A percentile compares a stretch with the other conserved stretches of the same genome.
Evolutionary conservation across 371 early-diverging fungal species (phyloP).

Genomic region (Sporodiniella umbellata): DNA sequence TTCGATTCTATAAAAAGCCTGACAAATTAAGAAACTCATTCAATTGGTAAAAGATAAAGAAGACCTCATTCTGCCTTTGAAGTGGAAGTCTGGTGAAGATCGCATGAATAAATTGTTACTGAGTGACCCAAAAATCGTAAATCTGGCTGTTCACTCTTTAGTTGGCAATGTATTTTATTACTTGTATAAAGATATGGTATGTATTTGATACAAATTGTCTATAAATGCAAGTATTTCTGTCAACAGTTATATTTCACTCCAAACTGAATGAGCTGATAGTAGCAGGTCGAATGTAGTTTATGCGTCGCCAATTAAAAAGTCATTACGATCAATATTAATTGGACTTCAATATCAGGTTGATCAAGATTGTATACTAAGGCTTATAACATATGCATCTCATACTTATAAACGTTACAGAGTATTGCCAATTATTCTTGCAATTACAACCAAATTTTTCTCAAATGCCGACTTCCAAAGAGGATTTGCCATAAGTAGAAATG

Average conservation of each 20-base stretch:
- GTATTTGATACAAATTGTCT: slow-evolving; percentile 3
- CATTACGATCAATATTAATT: slow-evolving; percentile 4
- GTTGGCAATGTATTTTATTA: slow-evolving; percentile 11
- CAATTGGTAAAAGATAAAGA: slow-evolving; percentile 4
- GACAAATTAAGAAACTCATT: slow-evolving; percentile 1
- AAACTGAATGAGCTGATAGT: no score
- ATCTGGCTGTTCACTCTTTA: slow-evolving; percentile 14
- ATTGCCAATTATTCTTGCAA: slow-evolving; percentile 9
- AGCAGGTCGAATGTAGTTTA: no score
- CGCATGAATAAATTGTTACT: slow-evolving; percentile 10
- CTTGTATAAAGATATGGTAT: slow-evolving; percentile 8
- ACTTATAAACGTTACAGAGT: slow-evolving; percentile 11
- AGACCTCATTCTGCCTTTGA: slow-evolving; percentile 12
- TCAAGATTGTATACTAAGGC: slow-evolving; percentile 7
- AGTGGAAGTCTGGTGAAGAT: slow-evolving; percentile 16
- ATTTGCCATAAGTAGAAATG: slow-evolving; percentile 4
- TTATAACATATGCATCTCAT: slow-evolving; percentile 2
- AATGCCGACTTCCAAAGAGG: slow-evolving; percentile 6
- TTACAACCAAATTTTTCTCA: slow-evolving; percentile 10
- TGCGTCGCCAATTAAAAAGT: no score
- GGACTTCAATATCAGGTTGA: slow-evolving; percentile 5
- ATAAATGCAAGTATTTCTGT: slow-evolving; percentile 9
- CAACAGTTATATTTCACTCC: slow-evolving; percentile 6
- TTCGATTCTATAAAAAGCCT: background rate
- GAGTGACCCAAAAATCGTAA: slow-evolving; percentile 13